These are phyloP conservation scores for Anastatica hierochuntica DNA, from an alignment of 345 rosid species.

Conservation along the genomic window DNA sequence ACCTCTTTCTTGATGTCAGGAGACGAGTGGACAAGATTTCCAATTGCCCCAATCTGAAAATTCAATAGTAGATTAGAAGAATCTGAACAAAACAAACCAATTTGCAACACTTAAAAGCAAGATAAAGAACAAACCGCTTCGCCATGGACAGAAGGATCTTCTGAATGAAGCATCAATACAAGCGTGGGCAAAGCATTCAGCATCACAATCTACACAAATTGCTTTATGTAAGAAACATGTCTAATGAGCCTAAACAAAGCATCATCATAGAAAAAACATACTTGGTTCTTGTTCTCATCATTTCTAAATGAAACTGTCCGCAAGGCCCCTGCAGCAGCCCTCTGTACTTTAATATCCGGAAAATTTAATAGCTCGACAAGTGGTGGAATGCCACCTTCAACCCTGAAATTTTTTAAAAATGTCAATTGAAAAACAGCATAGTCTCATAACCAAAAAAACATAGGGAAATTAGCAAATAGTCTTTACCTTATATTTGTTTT, in stretches of 20 bases:
- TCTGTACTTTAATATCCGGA: constrained; percentile 53
- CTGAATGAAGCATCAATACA: constrained; percentile 54
- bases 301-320: constrained; percentile 64
- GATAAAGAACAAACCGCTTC: constrained; percentile 50
- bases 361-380: constrained; percentile 57
- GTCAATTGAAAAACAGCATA: background rate
- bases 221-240: constrained; percentile 4
- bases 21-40: constrained; percentile 69
- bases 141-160: constrained; percentile 49
- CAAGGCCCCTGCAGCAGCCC: constrained; percentile 78
- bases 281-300: constrained; percentile 64
- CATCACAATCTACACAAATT: constrained; percentile 52
- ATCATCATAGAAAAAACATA: constrained; percentile 4
- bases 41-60: constrained; percentile 64
- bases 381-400: constrained; percentile 63
- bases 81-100: background rate
- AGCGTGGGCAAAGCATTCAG: constrained; percentile 58
- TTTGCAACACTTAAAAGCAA: background rate
- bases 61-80: background rate
- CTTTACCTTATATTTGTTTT: constrained; percentile 55
- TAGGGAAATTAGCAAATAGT: background rate
- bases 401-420: constrained; percentile 26
- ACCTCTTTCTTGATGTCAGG: constrained; percentile 63
- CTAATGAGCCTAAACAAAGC: background rate
- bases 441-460: background rate